A percentile compares a stretch with the other conserved stretches of the same genome.
These are phyloP conservation scores for Lichtheimia corymbifera DNA, from an alignment of 371 early-diverging fungal genomes.

Conservation along the genomic window DNA sequence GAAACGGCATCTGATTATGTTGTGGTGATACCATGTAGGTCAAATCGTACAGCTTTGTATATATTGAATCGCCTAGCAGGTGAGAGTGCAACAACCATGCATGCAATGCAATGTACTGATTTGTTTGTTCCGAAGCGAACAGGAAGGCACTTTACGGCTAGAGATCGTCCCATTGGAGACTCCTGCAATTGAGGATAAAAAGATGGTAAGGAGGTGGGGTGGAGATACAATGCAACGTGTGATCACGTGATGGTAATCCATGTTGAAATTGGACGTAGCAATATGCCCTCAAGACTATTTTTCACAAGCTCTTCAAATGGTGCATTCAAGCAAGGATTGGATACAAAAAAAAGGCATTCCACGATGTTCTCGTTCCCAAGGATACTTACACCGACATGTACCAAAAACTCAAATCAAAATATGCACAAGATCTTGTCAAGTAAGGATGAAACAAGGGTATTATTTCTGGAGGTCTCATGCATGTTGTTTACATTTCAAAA, in stretches of 20 bases:
- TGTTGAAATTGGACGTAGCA: constrained; percentile 42
- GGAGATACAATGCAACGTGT: too few relatives aligned
- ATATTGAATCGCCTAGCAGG: constrained; percentile 11
- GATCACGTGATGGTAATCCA: too few relatives aligned
- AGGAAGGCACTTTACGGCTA: constrained; percentile 19
- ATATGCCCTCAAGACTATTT: constrained; percentile 60
- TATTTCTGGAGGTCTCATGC: neutral
- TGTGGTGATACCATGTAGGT: constrained; percentile 20
- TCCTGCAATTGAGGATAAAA: constrained; percentile 29
- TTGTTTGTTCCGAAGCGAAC: too few relatives aligned
- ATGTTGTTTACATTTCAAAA: constrained; percentile 12
- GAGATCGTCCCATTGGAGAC: constrained; percentile 31
- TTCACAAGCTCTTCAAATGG: constrained; percentile 80
- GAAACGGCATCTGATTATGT: neutral
- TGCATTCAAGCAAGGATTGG: constrained; percentile 72
- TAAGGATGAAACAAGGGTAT: constrained; percentile 16
- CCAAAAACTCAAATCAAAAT: constrained; percentile 62
- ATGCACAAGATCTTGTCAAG: constrained; percentile 57
- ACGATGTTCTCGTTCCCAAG: constrained; percentile 74
- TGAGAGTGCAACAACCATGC: neutral
- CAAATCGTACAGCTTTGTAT: constrained; percentile 45
- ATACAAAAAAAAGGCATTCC: constrained; percentile 70
- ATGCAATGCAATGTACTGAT: too few relatives aligned
- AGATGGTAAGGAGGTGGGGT: constrained; percentile 46
- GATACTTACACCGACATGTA: constrained; percentile 66